phyloP scores from a whole-genome alignment of 768 basidiomycete genomes.

The Hebeloma cylindrosporum region DNA sequence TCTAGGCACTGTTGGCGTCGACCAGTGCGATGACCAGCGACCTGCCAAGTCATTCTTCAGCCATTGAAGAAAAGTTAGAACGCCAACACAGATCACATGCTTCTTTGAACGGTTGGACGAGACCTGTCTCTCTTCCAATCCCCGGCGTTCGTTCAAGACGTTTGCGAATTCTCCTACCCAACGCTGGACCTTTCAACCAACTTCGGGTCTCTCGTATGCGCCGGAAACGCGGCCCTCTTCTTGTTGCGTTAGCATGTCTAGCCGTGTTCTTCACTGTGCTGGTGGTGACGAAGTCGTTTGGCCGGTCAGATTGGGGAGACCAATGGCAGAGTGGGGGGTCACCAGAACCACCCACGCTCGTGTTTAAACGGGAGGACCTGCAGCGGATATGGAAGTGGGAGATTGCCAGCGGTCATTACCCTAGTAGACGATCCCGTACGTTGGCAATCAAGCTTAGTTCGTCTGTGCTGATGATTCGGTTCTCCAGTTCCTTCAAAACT shows the following conservation, averaged over 20 bases:
- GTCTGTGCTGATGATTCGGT: slow-evolving; percentile 2
- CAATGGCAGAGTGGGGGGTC: slow-evolving; percentile 32
- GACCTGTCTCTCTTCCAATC: slow-evolving; percentile 57
- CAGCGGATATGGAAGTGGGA: slow-evolving; percentile 94
- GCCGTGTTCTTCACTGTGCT: slow-evolving; percentile 49
- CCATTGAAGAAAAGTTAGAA: slow-evolving; percentile 41
- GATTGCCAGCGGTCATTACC: slow-evolving; percentile 86
- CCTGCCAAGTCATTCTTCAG: slow-evolving; percentile 44
- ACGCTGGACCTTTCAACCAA: slow-evolving; percentile 46
- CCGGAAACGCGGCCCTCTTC: slow-evolving; percentile 53
- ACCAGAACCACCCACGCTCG: slow-evolving; percentile 63
- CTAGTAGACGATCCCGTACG: slow-evolving; percentile 69
- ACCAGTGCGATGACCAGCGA: slow-evolving; percentile 24
- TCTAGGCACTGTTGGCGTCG: slow-evolving; percentile 1
- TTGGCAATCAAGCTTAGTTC: slow-evolving; percentile 6
- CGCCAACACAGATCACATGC: slow-evolving; percentile 32
- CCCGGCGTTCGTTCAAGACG: slow-evolving; percentile 58
- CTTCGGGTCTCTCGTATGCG: slow-evolving; percentile 47
- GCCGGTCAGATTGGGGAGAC: slow-evolving; percentile 42
- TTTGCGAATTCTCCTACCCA: slow-evolving; percentile 58
- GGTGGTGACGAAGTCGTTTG: slow-evolving; percentile 44
- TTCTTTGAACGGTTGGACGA: slow-evolving; percentile 43
- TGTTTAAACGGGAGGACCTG: slow-evolving; percentile 68
- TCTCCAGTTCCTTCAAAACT: slow-evolving; percentile 61
- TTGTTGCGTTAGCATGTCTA: slow-evolving; percentile 51